Evolutionary conservation across 345 rosid genomes (phyloP).

Genomic region (Hypericum perforatum): DNA sequence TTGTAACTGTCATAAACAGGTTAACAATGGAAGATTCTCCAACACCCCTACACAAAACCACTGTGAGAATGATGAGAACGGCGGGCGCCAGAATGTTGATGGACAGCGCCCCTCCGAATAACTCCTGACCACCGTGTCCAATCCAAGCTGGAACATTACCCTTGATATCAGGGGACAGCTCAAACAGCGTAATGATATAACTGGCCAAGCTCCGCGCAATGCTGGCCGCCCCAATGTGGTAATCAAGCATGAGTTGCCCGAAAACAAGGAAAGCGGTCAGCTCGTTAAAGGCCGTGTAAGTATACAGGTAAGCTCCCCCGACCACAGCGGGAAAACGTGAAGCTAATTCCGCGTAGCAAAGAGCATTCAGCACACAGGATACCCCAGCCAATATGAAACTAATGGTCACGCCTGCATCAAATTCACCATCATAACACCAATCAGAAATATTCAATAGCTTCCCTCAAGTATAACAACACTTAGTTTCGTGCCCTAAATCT

Average conservation of each 20-base stretch:
- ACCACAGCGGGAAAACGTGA: slow-evolving; percentile 91
- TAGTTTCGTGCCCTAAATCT: no score
- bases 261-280: slow-evolving; percentile 90
- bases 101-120: slow-evolving; percentile 72
- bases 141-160: slow-evolving; percentile 66
- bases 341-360: slow-evolving; percentile 88
- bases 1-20: slow-evolving; percentile 68
- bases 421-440: neutral
- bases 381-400: slow-evolving; percentile 87
- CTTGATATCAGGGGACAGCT: slow-evolving; percentile 58
- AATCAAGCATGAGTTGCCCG: slow-evolving; percentile 82
- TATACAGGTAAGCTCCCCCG: slow-evolving; percentile 90
- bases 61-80: slow-evolving; percentile 57
- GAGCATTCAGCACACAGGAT: slow-evolving; percentile 79
- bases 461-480: no score
- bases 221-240: slow-evolving; percentile 95
- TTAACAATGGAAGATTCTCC: slow-evolving; percentile 72
- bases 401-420: slow-evolving; percentile 62
- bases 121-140: slow-evolving; percentile 70
- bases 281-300: slow-evolving; percentile 84
- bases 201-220: slow-evolving; percentile 89
- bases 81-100: slow-evolving; percentile 71
- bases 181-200: slow-evolving; percentile 59
- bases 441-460: no score
- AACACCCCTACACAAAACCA: slow-evolving; percentile 67